Evolutionary conservation across 2,329 filamentous ascomycete species (phyloP), one percentile per base, ranked within the genome.

Genomic region (Orbilia blumenaviensis): DNA sequence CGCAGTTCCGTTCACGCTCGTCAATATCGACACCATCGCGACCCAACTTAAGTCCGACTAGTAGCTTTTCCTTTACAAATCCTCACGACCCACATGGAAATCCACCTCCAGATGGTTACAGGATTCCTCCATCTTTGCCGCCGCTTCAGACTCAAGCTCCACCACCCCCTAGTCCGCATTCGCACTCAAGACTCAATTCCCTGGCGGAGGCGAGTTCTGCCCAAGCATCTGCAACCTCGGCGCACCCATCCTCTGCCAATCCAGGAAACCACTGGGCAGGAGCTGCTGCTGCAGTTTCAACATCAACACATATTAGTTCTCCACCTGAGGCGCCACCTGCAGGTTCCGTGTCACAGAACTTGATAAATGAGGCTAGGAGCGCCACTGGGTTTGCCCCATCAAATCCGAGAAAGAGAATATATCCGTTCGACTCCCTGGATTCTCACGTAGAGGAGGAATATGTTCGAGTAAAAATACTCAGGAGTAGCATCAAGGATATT

Each of bases 131-230:
- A n/a, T 74, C 71, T 52, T 60, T 75, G 29, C 71, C 71, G 36
- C 71, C 71, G 9, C 34, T 75, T 18, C 71, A 75, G 58, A 75
- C 71, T 32, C 54, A 64, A 14, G 63, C 66, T 25, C 71, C 62
- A 63, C 71, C 71, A 23, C 71, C 71, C 50, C 71, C 63, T 8
- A 75, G 71, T 25, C 71, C 71, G 27, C 71, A 75, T 68, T 75
- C 71, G 9, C 71, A 75, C 46, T 75, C 71, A 27, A 67, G 71
- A 63, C 71, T 75, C 71, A 75, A 75, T 68, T 75, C 71, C 71
- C 71, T 75, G 71, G 71, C 71, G 71, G 71, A 75, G 42, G 71
- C 71, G 71, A 75, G 71, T 67, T 75, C 71, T 36, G 71, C 71
- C 14, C 71, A 75, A 29, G 71, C 71, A 36, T 75, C 71, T 68